A percentile compares a stretch with the other conserved stretches of the same genome.
Conservation (phyloP, 129 eudicot genomes). For the Helichrysum umbraculigerum region DNA sequence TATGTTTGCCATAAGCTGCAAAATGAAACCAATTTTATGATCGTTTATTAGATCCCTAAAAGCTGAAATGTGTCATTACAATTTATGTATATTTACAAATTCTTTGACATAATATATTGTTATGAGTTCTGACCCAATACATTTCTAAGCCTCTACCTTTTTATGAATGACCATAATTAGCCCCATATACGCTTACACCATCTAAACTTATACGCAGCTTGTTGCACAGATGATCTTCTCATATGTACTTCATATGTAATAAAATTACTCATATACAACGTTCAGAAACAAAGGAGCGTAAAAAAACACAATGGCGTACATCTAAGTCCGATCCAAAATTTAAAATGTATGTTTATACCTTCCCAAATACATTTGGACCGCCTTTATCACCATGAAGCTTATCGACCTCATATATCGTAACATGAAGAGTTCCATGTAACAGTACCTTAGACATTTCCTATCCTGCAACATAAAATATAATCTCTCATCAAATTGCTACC, state of each 20-base stretch:
- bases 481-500: background rate
- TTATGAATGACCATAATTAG: too few species aligned
- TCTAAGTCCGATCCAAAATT: background rate
- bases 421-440: conserved; percentile 79
- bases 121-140: background rate
- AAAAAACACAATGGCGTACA: background rate
- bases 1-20: conserved; percentile 59
- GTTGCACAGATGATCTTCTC: background rate
- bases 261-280: too few species aligned
- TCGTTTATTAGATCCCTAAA: background rate
- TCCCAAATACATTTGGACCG: conserved; percentile 42
- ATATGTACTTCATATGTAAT: too few species aligned
- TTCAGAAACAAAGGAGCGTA: too few species aligned
- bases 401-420: conserved; percentile 65
- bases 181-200: too few species aligned
- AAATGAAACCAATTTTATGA: background rate
- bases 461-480: conserved; percentile 24
- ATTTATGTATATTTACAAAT: background rate
- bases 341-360: conserved; percentile 31
- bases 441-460: conserved; percentile 51
- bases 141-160: too few species aligned
- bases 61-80: background rate
- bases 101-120: too few species aligned
- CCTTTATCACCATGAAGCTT: conserved; percentile 39
- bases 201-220: background rate